Conservation (phyloP, 495 filamentous ascomycete species). For the Tuber magnatum region DNA sequence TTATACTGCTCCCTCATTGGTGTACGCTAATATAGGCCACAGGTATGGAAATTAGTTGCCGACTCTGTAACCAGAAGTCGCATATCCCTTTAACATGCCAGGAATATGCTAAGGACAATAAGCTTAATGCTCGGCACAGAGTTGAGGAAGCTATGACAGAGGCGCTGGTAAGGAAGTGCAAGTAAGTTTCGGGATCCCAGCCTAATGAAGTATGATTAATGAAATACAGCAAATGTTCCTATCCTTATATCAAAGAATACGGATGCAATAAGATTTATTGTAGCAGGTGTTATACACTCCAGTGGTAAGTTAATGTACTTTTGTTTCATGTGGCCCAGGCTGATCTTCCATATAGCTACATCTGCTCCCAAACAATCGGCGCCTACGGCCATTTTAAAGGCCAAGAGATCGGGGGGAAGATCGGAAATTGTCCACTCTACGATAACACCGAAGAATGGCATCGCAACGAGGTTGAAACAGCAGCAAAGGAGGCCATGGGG, state of each 20-base stretch:
- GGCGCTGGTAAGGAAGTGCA: conserved; percentile 71
- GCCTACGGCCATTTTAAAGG: conserved; percentile 53
- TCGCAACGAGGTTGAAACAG: conserved; percentile 57
- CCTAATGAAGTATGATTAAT: conserved; percentile 38
- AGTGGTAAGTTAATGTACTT: conserved; percentile 47
- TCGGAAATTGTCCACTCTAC: conserved; percentile 57
- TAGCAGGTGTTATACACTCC: conserved; percentile 52
- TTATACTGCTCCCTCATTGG: conserved; percentile 2
- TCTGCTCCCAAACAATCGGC: conserved; percentile 57
- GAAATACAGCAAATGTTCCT: conserved; percentile 45
- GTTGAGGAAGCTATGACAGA: conserved; percentile 80
- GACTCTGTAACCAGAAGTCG: conserved; percentile 61
- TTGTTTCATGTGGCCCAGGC: background rate
- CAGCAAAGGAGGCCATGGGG: conserved; percentile 55
- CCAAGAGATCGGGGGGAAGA: conserved; percentile 43
- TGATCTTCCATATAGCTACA: conserved; percentile 48
- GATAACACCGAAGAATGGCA: conserved; percentile 59
- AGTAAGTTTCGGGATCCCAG: conserved; percentile 44
- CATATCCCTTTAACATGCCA: conserved; percentile 71
- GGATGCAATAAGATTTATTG: conserved; percentile 86
- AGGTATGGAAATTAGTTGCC: conserved; percentile 55
- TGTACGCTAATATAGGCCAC: conserved; percentile 8
- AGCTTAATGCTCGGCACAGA: conserved; percentile 53
- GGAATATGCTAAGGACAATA: conserved; percentile 57
- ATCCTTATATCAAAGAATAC: conserved; percentile 62